Evolutionary conservation across 2,329 filamentous ascomycete species (phyloP).

Genomic region (Exophiala spinifera): DNA sequence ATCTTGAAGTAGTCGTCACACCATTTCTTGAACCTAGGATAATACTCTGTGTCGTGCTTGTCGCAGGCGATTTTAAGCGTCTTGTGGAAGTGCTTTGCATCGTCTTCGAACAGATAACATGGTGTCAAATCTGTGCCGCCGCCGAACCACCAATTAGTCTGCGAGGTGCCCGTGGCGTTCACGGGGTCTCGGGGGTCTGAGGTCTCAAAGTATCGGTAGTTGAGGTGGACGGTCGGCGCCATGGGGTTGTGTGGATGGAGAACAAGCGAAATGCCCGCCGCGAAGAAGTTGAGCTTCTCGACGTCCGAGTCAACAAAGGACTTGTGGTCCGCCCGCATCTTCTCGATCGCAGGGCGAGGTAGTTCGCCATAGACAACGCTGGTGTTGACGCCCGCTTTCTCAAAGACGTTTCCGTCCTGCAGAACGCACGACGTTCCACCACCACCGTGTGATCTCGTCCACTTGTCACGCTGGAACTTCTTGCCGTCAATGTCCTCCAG

Average conservation of each 20-base stretch:
- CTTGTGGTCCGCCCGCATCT: slow-evolving; percentile 95
- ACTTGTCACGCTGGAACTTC: slow-evolving; percentile 78
- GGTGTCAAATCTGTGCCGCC: slow-evolving; percentile 93
- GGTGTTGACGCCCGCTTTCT: slow-evolving; percentile 95
- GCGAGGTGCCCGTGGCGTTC: slow-evolving; percentile 45
- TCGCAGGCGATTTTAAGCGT: slow-evolving; percentile 92
- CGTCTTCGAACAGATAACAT: slow-evolving; percentile 91
- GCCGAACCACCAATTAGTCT: slow-evolving; percentile 92
- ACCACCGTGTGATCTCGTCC: slow-evolving; percentile 82
- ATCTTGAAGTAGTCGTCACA: slow-evolving; percentile 97
- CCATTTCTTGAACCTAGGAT: slow-evolving; percentile 94
- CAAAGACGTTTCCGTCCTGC: slow-evolving; percentile 94
- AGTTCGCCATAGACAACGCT: slow-evolving; percentile 91
- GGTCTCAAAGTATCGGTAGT: slow-evolving; percentile 98
- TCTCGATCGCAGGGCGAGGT: slow-evolving; percentile 79
- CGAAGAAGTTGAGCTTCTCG: slow-evolving; percentile 89
- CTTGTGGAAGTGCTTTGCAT: slow-evolving; percentile 93
- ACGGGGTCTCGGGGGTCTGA: slow-evolving; percentile 75
- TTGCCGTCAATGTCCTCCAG: slow-evolving; percentile 81
- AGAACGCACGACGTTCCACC: slow-evolving; percentile 93
- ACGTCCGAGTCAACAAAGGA: slow-evolving; percentile 72
- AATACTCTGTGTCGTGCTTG: slow-evolving; percentile 87
- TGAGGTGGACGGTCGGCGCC: slow-evolving; percentile 95
- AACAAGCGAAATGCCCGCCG: slow-evolving; percentile 87
- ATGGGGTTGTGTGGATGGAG: slow-evolving; percentile 93